Base-by-base conservation (phyloP, 148 eudicot species). In the Pharnaceum exiguum region DNA sequence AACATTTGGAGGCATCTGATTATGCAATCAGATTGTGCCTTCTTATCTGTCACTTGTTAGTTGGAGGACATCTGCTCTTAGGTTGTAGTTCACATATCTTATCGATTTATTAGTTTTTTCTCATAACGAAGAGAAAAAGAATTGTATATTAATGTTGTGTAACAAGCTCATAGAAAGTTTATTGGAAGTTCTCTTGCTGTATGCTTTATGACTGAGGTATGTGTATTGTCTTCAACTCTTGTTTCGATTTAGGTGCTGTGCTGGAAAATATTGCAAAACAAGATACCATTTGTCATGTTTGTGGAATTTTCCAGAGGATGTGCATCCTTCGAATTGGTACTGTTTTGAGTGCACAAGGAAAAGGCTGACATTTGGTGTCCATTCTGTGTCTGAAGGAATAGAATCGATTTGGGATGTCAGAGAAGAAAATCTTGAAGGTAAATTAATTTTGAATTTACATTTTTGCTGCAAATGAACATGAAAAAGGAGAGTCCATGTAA, bases 401-500 rank as follows among this genome's bases (percentile, higher is more conserved):
- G 96, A 89, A 68, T 79, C 79, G 46, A 70, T 89, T 67, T 77
- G 80, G 79, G 85, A 83, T 75, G 72, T 56, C 45, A 75, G 90
- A 71, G 94, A 79, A 71, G 79, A 46, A n/a, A 48, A 58, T 31
- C 23, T 45, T 63, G 63, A 55, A 38, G 75, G 63, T 73, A 59
- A 15, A 33, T 23, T 12, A 22, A 13, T 18, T 12, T 10, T 28
- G 26, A 23, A 17, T 33, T 54, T 8, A 17, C 28, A 21, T 42
- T 63, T 39, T 42, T 7, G 22, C 18, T 22, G 8, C 44, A 29
- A 3, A 33, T 21, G 16, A 29, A 53, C 4, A 22, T 5, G n/a
- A n/a, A n/a, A n/a, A n/a, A n/a, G n/a, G n/a, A n/a, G n/a, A n/a
- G n/a, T n/a, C n/a, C n/a, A n/a, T n/a, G n/a, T n/a, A n/a, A n/a